Evolutionary conservation across 768 basidiomycete genomes (phyloP).

Genomic region (Psilocybe cyanescens): DNA sequence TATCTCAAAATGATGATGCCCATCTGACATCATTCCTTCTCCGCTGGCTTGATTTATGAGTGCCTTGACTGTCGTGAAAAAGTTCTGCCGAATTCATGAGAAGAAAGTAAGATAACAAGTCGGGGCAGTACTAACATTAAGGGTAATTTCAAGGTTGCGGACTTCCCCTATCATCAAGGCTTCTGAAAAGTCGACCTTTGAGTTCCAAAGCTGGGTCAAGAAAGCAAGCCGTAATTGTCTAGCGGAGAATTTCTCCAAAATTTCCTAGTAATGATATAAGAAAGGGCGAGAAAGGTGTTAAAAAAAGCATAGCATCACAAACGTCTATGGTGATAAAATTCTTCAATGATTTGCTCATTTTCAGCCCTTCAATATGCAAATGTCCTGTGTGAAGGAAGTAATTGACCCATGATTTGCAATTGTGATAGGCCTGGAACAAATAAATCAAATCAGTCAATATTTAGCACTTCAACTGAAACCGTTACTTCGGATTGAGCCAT

Average conservation of each 20-base stretch:
- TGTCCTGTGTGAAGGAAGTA: constrained; percentile 99
- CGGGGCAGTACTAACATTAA: constrained; percentile 69
- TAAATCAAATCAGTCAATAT: constrained; percentile 3
- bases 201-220: constrained; percentile 88
- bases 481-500: constrained; percentile 93
- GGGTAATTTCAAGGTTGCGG: constrained; percentile 75
- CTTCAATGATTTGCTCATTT: constrained; percentile 99
- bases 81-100: constrained; percentile 65
- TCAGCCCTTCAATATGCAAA: constrained; percentile 95
- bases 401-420: constrained; percentile 93
- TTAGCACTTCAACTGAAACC: not conserved
- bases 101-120: constrained; percentile 7
- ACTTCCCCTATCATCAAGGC: constrained; percentile 90
- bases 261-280: constrained; percentile 58
- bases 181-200: constrained; percentile 94
- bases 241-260: constrained; percentile 78
- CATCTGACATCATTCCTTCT: constrained; percentile 55
- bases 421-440: constrained; percentile 80
- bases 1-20: constrained; percentile 65
- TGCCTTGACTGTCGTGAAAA: constrained; percentile 89
- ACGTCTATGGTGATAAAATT: constrained; percentile 98
- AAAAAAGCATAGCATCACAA: constrained; percentile 28
- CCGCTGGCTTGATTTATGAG: constrained; percentile 60
- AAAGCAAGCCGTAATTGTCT: constrained; percentile 93
- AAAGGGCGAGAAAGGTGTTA: not conserved